These are phyloP conservation scores for Sporobolomyces pararoseus DNA, from an alignment of 768 basidiomycete genomes.

Conservation along the genomic window DNA sequence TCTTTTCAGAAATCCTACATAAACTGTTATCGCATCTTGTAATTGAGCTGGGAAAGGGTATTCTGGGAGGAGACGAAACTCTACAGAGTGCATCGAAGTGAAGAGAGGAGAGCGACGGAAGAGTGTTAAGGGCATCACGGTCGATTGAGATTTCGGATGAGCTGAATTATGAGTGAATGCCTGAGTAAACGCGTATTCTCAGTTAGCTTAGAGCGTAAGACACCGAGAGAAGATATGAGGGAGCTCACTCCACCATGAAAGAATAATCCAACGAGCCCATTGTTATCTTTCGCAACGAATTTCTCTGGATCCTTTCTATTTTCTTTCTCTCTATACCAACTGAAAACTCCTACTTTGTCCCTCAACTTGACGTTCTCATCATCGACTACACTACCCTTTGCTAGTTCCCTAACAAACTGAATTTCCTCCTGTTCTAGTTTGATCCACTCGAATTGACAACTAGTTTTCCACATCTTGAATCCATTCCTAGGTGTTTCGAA, in stretches of 20 bases:
- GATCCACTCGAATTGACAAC: slow-evolving; percentile 26
- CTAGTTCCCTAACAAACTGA: not conserved
- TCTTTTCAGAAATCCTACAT: slow-evolving; percentile 59
- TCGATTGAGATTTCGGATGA: slow-evolving; percentile 11
- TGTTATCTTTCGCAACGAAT: not conserved
- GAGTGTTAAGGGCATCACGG: slow-evolving; percentile 2
- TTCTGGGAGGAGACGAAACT: slow-evolving; percentile 61
- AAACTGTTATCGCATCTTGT: slow-evolving; percentile 69
- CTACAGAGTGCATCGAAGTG: slow-evolving; percentile 49
- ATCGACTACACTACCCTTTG: not conserved
- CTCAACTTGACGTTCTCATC: not conserved
- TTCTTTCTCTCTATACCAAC: slow-evolving; percentile 16
- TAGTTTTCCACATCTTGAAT: not conserved
- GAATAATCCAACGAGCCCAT: slow-evolving; percentile 46
- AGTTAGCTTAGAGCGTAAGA: not conserved
- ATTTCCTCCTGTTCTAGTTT: no score
- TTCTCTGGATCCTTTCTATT: not conserved
- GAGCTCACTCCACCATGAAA: slow-evolving; percentile 48
- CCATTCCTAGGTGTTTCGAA: not conserved
- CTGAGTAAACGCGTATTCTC: not conserved
- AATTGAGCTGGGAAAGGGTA: slow-evolving; percentile 68
- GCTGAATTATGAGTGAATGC: slow-evolving; percentile 22
- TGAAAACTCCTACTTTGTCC: slow-evolving; percentile 20
- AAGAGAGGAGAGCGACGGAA: slow-evolving; percentile 26
- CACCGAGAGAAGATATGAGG: not conserved